phyloP scores from a whole-genome alignment of 345 rosid genomes.

The Hypericum perforatum region DNA sequence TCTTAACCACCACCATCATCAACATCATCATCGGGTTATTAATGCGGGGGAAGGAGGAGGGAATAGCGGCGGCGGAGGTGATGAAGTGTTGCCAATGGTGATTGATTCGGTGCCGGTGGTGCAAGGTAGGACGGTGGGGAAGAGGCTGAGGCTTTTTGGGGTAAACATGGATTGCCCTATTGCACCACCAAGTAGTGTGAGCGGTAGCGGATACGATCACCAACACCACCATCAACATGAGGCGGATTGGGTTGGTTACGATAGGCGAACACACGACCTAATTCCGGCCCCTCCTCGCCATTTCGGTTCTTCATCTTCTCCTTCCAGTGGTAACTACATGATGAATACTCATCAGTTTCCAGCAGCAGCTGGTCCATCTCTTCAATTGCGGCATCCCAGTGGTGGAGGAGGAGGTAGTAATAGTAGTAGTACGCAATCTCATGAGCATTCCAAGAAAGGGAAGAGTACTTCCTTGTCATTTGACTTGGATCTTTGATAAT shows the following conservation, averaged over 20 bases:
- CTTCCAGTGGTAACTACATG: no score
- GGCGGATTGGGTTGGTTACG: slow-evolving; percentile 22
- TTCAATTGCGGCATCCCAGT: slow-evolving; percentile 27
- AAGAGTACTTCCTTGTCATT: slow-evolving; percentile 32
- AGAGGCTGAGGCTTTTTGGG: slow-evolving; percentile 80
- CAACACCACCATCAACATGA: slow-evolving; percentile 4
- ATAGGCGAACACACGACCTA: no score
- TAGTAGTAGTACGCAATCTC: slow-evolving; percentile 4
- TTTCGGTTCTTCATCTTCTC: no score
- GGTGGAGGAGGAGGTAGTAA: background rate
- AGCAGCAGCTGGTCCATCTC: slow-evolving; percentile 7
- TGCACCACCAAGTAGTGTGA: no score
- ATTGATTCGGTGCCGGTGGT: slow-evolving; percentile 57
- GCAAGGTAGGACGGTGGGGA: slow-evolving; percentile 49
- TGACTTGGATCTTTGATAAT: slow-evolving; percentile 34
- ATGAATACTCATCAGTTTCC: no score
- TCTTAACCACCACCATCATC: slow-evolving; percentile 23
- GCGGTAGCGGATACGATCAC: slow-evolving; percentile 17
- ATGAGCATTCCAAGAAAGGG: slow-evolving; percentile 31
- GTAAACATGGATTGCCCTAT: slow-evolving; percentile 85
- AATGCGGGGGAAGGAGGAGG: slow-evolving; percentile 23
- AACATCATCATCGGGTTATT: slow-evolving; percentile 13
- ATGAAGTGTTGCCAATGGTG: slow-evolving; percentile 26
- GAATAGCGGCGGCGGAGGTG: slow-evolving; percentile 13
- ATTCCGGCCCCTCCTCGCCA: no score